Conservation (phyloP, 441 rosid genomes). For the Adansonia gregorii region DNA sequence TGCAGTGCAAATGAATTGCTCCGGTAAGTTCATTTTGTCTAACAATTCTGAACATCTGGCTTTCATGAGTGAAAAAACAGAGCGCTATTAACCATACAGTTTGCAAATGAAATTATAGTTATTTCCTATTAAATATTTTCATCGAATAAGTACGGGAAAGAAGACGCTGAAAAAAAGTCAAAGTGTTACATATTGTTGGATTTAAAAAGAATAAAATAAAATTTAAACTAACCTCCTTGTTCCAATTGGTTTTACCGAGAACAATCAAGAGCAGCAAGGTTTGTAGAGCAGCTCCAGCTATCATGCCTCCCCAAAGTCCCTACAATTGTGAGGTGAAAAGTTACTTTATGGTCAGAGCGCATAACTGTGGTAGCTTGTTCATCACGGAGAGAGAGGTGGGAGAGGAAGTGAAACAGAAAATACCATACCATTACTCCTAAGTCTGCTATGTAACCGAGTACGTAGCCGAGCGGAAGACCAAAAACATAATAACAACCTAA, state of each 20-base stretch:
- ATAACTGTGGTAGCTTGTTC: no score
- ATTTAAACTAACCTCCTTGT: constrained; percentile 60
- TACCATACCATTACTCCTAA: constrained; percentile 62
- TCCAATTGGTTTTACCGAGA: constrained; percentile 80
- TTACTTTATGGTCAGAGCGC: neutral
- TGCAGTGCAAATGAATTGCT: constrained; percentile 36
- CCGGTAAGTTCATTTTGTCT: neutral
- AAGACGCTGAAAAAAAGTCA: neutral
- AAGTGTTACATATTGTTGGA: neutral
- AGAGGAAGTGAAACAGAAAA: neutral
- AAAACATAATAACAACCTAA: constrained; percentile 71
- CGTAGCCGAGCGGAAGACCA: constrained; percentile 71
- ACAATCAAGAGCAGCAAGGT: constrained; percentile 60
- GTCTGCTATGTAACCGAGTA: constrained; percentile 71
- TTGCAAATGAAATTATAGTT: no score
- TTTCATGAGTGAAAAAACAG: neutral
- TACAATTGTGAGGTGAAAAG: constrained; percentile 11
- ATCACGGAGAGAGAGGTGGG: neutral
- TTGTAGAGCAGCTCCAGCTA: constrained; percentile 69
- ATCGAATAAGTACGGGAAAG: no score
- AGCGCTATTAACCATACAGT: neutral
- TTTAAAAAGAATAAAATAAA: neutral
- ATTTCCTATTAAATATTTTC: neutral
- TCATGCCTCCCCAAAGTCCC: constrained; percentile 91
- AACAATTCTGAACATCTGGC: neutral